phyloP scores from a whole-genome alignment of 2,329 filamentous ascomycete species.

The Fusarium pseudoanthophilum region DNA sequence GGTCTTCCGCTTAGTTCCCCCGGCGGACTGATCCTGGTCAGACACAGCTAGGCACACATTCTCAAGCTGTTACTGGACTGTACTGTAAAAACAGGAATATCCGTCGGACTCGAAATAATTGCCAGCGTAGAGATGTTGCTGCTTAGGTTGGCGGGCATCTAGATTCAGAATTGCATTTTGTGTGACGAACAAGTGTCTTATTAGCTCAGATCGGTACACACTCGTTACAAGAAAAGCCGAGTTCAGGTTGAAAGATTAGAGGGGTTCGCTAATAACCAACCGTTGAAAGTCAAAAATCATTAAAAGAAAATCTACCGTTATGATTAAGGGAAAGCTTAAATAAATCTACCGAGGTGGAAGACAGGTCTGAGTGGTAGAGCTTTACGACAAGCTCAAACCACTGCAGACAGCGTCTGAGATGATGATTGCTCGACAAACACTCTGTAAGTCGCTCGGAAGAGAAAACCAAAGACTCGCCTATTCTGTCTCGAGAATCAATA shows the following conservation, averaged over 20 bases:
- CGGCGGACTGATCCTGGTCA: slow-evolving; percentile 26
- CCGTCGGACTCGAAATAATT: slow-evolving; percentile 17
- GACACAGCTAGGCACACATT: slow-evolving; percentile 23
- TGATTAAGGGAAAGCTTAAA: slow-evolving; percentile 14
- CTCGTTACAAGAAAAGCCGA: neutral
- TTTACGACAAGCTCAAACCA: neutral
- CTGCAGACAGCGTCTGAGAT: neutral
- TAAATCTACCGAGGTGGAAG: neutral
- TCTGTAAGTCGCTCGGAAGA: neutral
- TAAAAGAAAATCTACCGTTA: slow-evolving; percentile 11
- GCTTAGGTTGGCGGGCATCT: slow-evolving; percentile 4
- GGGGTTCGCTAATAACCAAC: slow-evolving; percentile 1
- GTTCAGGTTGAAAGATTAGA: neutral
- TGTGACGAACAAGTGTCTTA: neutral
- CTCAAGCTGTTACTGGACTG: neutral
- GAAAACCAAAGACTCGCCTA: neutral
- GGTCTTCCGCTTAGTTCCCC: slow-evolving; percentile 31
- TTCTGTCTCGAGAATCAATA: neutral
- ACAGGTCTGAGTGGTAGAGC: neutral
- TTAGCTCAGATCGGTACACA: neutral
- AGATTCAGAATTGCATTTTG: neutral
- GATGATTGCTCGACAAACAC: neutral
- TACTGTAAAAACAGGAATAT: slow-evolving; percentile 2
- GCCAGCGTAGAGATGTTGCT: neutral
- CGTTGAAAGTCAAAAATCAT: slow-evolving; percentile 14